These are phyloP conservation scores for Aurinia saxatilis DNA, from an alignment of 345 rosid genomes.

Conservation along the genomic window DNA sequence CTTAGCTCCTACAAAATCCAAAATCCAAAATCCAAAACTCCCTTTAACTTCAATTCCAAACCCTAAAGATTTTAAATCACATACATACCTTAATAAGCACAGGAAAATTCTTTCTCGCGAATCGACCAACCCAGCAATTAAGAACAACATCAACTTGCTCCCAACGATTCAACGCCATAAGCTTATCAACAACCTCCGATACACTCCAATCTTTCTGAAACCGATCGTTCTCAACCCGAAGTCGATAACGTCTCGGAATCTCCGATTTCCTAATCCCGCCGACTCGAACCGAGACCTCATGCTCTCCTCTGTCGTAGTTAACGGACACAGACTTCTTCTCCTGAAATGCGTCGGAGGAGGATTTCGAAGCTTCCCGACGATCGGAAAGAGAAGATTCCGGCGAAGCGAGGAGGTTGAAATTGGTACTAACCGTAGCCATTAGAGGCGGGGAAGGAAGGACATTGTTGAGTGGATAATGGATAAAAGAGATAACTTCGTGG, in stretches of 20 bases:
- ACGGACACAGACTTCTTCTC: constrained; percentile 52
- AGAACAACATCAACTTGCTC: constrained; percentile 52
- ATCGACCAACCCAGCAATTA: constrained; percentile 86
- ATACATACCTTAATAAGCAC: constrained; percentile 49
- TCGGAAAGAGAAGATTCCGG: constrained; percentile 17
- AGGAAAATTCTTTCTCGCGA: constrained; percentile 72
- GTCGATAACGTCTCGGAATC: constrained; percentile 51
- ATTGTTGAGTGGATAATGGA: neutral
- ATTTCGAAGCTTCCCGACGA: neutral
- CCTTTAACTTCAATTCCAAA: too few species aligned
- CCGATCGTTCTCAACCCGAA: constrained; percentile 52
- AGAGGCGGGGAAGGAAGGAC: neutral
- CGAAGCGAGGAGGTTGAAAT: constrained; percentile 11
- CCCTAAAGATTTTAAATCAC: too few species aligned
- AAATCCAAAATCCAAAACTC: neutral
- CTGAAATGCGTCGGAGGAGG: constrained; percentile 34
- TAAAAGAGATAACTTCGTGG: neutral
- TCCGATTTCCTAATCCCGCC: constrained; percentile 60
- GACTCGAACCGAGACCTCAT: constrained; percentile 50
- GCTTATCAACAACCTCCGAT: constrained; percentile 55
- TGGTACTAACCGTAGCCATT: constrained; percentile 23
- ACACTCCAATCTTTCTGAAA: constrained; percentile 87
- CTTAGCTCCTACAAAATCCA: constrained; percentile 52
- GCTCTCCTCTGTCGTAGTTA: constrained; percentile 73
- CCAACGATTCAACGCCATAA: constrained; percentile 48